Conservation (phyloP, 2,329 filamentous ascomycete genomes). For the Nemania sp. region DNA sequence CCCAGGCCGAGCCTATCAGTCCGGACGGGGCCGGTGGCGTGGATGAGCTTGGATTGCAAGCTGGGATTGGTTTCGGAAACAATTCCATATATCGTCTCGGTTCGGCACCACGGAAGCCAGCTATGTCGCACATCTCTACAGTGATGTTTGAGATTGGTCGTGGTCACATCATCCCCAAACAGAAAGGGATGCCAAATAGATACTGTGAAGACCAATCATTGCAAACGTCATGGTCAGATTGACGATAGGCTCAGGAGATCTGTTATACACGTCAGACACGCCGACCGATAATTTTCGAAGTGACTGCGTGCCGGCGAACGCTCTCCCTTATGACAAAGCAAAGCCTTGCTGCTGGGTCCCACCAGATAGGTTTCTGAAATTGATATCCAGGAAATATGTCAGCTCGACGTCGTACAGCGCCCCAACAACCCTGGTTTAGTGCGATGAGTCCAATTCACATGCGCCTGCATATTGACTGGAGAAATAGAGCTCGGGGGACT, state of each 20-base stretch:
- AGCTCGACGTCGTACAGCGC: too few species aligned
- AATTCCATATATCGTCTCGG: constrained; percentile 27
- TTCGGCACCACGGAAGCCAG: constrained; percentile 13
- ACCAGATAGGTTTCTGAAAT: too few species aligned
- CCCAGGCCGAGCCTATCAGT: neutral
- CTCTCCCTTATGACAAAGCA: too few species aligned
- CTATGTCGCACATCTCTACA: constrained; percentile 24
- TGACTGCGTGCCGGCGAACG: too few species aligned
- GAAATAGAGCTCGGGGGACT: neutral
- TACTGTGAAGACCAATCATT: too few species aligned
- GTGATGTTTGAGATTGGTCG: constrained; percentile 23
- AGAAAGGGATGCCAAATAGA: constrained; percentile 1
- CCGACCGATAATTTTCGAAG: too few species aligned
- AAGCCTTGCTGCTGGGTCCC: too few species aligned
- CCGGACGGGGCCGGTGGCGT: neutral
- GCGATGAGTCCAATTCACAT: constrained; percentile 3
- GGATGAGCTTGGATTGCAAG: constrained; percentile 15
- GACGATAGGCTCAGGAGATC: too few species aligned
- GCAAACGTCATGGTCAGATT: too few species aligned
- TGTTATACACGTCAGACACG: too few species aligned
- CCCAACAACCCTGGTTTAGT: too few species aligned
- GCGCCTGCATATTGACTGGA: neutral
- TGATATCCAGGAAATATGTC: too few species aligned
- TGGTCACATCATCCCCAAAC: constrained; percentile 2
- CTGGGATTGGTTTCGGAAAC: constrained; percentile 25